Evolutionary conservation across 345 rosid genomes (phyloP).

Genomic region (Microthlaspi erraticum): DNA sequence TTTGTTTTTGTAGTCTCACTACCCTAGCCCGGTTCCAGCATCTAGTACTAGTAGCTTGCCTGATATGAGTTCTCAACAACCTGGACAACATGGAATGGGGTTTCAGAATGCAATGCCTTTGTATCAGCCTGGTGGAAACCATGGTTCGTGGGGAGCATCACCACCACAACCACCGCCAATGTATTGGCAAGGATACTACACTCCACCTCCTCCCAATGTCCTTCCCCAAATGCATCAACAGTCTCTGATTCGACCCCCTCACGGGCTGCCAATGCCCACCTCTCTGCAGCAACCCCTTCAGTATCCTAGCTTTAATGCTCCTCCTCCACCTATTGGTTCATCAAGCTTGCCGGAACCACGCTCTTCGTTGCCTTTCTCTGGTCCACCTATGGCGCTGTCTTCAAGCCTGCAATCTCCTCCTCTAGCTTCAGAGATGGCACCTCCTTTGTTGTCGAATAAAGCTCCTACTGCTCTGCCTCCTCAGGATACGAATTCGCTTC

Average conservation of each 20-base stretch:
- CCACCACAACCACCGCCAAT: constrained; percentile 80
- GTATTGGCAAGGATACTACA: constrained; percentile 94
- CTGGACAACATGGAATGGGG: constrained; percentile 64
- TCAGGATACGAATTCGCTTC: constrained; percentile 51
- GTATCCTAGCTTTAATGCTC: constrained; percentile 68
- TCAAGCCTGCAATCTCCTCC: constrained; percentile 54
- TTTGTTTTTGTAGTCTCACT: constrained; percentile 75
- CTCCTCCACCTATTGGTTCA: constrained; percentile 56
- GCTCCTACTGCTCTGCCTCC: constrained; percentile 54
- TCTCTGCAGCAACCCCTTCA: constrained; percentile 77
- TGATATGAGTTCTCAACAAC: constrained; percentile 62
- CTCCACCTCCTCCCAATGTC: constrained; percentile 75
- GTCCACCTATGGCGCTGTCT: constrained; percentile 31
- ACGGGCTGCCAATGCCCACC: constrained; percentile 69
- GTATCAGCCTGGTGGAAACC: constrained; percentile 86
- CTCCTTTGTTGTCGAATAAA: constrained; percentile 56
- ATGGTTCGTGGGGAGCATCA: constrained; percentile 81
- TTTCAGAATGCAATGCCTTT: constrained; percentile 75
- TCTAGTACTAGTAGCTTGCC: constrained; percentile 58
- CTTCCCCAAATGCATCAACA: constrained; percentile 86
- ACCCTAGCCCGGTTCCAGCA: constrained; percentile 65
- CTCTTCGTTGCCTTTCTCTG: constrained; percentile 46
- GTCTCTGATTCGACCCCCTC: constrained; percentile 76
- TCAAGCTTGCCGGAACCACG: constrained; percentile 61
- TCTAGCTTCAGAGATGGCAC: constrained; percentile 63